These are phyloP conservation scores for Pyrenochaeta sp. DNA, from an alignment of 2,329 filamentous ascomycete species.

Conservation along the genomic window DNA sequence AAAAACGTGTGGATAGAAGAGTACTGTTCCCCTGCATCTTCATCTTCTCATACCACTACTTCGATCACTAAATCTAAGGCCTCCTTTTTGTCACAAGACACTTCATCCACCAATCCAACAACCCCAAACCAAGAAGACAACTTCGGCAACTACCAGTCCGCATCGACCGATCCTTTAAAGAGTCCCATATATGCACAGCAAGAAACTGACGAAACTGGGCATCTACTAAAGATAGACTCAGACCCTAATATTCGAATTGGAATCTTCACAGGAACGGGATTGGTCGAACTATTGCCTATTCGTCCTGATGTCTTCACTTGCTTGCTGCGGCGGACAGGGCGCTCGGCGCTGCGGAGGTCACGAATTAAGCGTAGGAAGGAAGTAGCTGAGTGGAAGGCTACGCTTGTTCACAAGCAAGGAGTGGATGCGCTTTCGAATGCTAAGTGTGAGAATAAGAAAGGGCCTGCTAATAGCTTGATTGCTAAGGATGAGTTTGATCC, in stretches of 20 bases:
- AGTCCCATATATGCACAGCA: conserved; percentile 11
- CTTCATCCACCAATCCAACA: not conserved
- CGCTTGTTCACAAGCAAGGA: too few species aligned
- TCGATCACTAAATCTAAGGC: not conserved
- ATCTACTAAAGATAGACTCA: not conserved
- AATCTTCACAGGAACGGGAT: conserved; percentile 8
- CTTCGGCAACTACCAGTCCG: conserved; percentile 14
- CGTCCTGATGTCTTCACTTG: conserved; percentile 9
- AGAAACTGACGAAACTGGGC: not conserved
- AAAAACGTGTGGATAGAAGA: not conserved
- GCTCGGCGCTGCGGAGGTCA: conserved; percentile 2
- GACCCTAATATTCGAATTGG: conserved; percentile 5
- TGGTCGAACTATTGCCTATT: conserved; percentile 6
- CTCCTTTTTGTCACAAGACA: not conserved
- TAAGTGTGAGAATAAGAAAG: not conserved
- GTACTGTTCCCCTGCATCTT: not conserved
- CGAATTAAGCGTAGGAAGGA: not conserved
- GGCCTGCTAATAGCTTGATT: too few species aligned
- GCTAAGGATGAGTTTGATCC: too few species aligned
- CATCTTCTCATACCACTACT: not conserved
- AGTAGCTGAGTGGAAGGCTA: not conserved
- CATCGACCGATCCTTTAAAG: conserved; percentile 4
- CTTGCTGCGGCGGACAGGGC: conserved; percentile 10
- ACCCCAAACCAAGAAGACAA: conserved; percentile 10
- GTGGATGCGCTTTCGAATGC: not conserved